phyloP scores from a whole-genome alignment of 495 filamentous ascomycete species.

The Tuber umbilicatum region DNA sequence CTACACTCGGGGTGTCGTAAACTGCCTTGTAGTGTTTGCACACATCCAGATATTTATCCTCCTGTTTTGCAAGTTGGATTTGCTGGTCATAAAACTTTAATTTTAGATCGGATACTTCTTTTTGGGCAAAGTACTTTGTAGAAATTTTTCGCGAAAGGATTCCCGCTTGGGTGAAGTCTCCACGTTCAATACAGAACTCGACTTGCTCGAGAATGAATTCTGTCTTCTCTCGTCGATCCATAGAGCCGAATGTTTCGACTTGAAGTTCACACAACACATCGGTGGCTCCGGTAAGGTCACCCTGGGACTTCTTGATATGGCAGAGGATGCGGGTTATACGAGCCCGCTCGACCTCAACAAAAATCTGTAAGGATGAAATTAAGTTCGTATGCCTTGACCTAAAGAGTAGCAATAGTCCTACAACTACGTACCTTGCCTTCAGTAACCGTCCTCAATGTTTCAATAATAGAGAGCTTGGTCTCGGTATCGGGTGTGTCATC shows the following conservation, averaged over 20 bases:
- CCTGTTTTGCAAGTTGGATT: constrained; percentile 88
- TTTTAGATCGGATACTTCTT: constrained; percentile 94
- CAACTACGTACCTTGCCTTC: constrained; percentile 72
- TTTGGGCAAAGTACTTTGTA: constrained; percentile 82
- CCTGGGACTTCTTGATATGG: constrained; percentile 91
- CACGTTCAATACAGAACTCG: constrained; percentile 85
- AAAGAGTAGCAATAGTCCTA: not conserved
- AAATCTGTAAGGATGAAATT: constrained; percentile 56
- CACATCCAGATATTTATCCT: constrained; percentile 89
- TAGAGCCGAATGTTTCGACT: constrained; percentile 97
- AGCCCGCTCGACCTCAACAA: constrained; percentile 95
- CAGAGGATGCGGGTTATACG: constrained; percentile 90
- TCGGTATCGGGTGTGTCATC: constrained; percentile 67
- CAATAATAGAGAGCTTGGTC: constrained; percentile 84
- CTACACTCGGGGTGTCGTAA: constrained; percentile 86
- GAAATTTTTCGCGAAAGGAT: constrained; percentile 96
- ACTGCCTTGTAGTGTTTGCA: constrained; percentile 98
- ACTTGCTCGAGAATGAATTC: constrained; percentile 98
- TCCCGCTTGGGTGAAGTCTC: constrained; percentile 90
- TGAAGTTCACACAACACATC: constrained; percentile 95
- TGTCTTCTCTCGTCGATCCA: constrained; percentile 93
- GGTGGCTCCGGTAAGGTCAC: constrained; percentile 79
- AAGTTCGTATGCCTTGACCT: not conserved
- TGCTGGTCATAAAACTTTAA: constrained; percentile 94
- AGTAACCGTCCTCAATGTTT: constrained; percentile 90